Conservation (phyloP, 2,329 filamentous ascomycete genomes). For the Diaporthe ilicicola region DNA sequence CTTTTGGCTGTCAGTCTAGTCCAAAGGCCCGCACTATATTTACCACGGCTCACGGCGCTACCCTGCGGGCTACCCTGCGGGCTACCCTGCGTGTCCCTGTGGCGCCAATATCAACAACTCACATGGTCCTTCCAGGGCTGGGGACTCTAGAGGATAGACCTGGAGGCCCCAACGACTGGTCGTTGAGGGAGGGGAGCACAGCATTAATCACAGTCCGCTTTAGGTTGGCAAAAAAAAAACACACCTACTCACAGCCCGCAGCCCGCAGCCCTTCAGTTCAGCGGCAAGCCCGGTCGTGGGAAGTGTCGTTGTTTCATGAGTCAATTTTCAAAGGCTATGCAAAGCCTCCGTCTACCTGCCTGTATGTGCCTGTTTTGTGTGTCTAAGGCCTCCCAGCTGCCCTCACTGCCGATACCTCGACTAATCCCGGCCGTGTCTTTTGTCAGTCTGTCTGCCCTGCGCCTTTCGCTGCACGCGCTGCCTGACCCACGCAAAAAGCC, state of each 20-base stretch:
- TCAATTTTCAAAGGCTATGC: constrained; percentile 21
- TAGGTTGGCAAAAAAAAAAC: neutral
- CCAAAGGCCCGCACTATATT: too few relatives aligned
- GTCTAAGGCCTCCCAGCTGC: neutral
- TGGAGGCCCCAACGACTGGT: too few relatives aligned
- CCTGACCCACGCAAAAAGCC: neutral
- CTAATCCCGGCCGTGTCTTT: neutral
- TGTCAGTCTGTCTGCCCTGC: constrained; percentile 25
- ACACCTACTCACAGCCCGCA: neutral
- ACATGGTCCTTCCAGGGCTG: too few relatives aligned
- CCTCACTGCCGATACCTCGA: neutral
- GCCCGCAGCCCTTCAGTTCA: neutral
- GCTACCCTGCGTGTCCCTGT: too few relatives aligned
- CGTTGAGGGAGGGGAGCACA: too few relatives aligned
- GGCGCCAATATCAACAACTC: too few relatives aligned
- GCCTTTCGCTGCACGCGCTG: neutral
- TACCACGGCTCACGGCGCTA: too few relatives aligned
- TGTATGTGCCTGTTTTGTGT: constrained; percentile 11
- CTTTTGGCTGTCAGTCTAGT: too few relatives aligned
- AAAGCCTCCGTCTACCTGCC: constrained; percentile 2
- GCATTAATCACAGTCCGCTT: too few relatives aligned
- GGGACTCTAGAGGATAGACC: too few relatives aligned
- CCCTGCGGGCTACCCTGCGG: too few relatives aligned
- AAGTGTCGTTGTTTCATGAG: neutral
- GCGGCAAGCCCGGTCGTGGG: neutral